Conservation (phyloP, 768 basidiomycete species). For the Phylloporus sp. region DNA sequence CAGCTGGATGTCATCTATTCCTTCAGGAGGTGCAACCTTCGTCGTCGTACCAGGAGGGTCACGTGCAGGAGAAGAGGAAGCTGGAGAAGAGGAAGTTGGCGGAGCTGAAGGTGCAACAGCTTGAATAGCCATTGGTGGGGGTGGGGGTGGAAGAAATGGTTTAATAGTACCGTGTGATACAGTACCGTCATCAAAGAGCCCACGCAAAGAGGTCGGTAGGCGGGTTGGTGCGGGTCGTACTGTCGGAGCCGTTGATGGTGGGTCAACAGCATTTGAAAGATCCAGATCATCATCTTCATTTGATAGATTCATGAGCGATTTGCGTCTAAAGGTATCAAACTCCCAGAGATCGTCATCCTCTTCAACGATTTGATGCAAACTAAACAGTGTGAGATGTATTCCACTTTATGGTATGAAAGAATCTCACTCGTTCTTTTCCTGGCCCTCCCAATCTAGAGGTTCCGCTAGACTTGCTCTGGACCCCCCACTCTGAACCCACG, state of each 20-base stretch:
- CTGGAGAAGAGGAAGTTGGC: slow-evolving; percentile 27
- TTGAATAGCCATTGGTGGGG: slow-evolving; percentile 25
- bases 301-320: slow-evolving; percentile 25
- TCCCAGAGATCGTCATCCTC: slow-evolving; percentile 57
- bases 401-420: background rate
- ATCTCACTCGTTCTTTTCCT: slow-evolving; percentile 53
- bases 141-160: slow-evolving; percentile 32
- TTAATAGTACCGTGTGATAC: slow-evolving; percentile 40
- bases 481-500: slow-evolving; percentile 63
- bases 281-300: slow-evolving; percentile 25
- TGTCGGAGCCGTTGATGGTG: slow-evolving; percentile 36
- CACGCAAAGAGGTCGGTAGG: slow-evolving; percentile 74
- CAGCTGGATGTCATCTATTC: slow-evolving; percentile 38
- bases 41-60: slow-evolving; percentile 35
- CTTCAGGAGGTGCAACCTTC: slow-evolving; percentile 29
- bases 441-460: slow-evolving; percentile 68
- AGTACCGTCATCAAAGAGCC: slow-evolving; percentile 68
- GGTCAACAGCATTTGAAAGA: slow-evolving; percentile 11
- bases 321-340: slow-evolving; percentile 66
- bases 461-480: slow-evolving; percentile 74
- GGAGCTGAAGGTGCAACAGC: slow-evolving; percentile 24
- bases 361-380: slow-evolving; percentile 19
- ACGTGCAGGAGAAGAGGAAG: slow-evolving; percentile 35
- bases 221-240: slow-evolving; percentile 48
- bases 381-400: slow-evolving; percentile 8